Evolutionary conservation across 1,284 basidiomycete genomes (phyloP).

Genomic region (Cerioporus squamosus): DNA sequence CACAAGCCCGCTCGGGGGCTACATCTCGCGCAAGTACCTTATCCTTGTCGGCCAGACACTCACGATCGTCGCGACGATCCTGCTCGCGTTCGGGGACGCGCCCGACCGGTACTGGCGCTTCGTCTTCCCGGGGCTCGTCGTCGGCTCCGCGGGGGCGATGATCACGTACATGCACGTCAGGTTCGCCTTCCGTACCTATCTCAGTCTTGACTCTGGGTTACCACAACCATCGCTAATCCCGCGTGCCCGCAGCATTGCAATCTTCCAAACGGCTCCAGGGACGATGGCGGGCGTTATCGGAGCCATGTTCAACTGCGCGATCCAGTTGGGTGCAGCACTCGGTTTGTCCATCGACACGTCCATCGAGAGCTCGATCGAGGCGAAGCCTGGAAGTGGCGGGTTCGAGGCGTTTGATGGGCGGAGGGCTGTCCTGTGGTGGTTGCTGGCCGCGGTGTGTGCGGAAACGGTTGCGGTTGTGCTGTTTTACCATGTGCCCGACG

Average conservation of each 20-base stretch:
- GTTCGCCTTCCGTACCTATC: slow-evolving; percentile 22
- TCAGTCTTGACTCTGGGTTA: no score
- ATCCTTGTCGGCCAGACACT: slow-evolving; percentile 41
- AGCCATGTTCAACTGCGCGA: slow-evolving; percentile 36
- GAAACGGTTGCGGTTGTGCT: slow-evolving; percentile 11
- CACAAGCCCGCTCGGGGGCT: slow-evolving; percentile 37
- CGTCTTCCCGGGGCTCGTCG: slow-evolving; percentile 44
- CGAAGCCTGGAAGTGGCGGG: slow-evolving; percentile 5
- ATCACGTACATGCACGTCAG: slow-evolving; percentile 22
- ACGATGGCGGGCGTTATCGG: slow-evolving; percentile 35
- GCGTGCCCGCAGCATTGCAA: slow-evolving; percentile 29
- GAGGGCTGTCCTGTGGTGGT: slow-evolving; percentile 10
- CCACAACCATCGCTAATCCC: no score
- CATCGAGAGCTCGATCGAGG: slow-evolving; percentile 30
- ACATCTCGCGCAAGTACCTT: slow-evolving; percentile 39
- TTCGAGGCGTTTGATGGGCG: slow-evolving; percentile 5
- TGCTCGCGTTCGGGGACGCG: slow-evolving; percentile 41
- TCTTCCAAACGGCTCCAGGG: slow-evolving; percentile 32
- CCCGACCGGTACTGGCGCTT: slow-evolving; percentile 42
- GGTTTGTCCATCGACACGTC: slow-evolving; percentile 31
- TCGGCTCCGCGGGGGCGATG: slow-evolving; percentile 43
- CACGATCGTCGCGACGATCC: slow-evolving; percentile 36
- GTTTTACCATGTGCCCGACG: slow-evolving; percentile 6
- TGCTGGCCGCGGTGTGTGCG: slow-evolving; percentile 7
- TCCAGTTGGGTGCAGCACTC: slow-evolving; percentile 36